Evolutionary conservation across 116 monocot genomes (phyloP).

Genomic region (Iris pallida): DNA sequence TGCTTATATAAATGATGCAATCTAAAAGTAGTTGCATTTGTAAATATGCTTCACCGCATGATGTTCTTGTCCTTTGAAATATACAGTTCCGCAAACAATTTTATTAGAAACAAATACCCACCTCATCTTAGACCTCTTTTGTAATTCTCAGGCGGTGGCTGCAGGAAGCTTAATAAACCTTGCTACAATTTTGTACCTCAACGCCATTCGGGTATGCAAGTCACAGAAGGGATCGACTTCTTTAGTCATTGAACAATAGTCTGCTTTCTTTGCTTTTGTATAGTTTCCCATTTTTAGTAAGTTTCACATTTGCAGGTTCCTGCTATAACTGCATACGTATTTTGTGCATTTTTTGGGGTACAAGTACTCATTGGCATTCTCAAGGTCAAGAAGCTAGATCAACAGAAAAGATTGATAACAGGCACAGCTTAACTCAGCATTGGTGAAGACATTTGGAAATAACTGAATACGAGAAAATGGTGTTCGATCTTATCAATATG

Average conservation of each 20-base stretch:
- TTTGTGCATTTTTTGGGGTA: slow-evolving; percentile 71
- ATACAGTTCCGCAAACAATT: not conserved
- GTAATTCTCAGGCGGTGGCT: slow-evolving; percentile 53
- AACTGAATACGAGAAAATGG: no score
- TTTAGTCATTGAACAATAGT: not conserved
- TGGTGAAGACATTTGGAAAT: no score
- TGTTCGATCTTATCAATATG: no score
- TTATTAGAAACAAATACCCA: not conserved
- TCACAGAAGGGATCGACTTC: not conserved
- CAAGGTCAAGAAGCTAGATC: slow-evolving; percentile 75
- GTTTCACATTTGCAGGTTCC: slow-evolving; percentile 36
- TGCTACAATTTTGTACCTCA: slow-evolving; percentile 75
- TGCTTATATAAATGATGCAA: no score
- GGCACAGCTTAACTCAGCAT: slow-evolving; percentile 80
- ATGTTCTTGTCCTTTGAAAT: not conserved
- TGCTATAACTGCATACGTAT: slow-evolving; percentile 53
- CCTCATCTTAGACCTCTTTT: not conserved
- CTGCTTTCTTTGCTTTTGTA: not conserved
- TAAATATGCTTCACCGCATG: no score
- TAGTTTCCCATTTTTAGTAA: not conserved
- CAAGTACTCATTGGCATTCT: slow-evolving; percentile 79
- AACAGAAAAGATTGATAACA: slow-evolving; percentile 75
- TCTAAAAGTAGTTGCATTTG: no score
- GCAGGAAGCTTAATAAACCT: slow-evolving; percentile 91
- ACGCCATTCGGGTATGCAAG: slow-evolving; percentile 74